Base-by-base conservation (phyloP, 768 basidiomycete species). In the Tricholoma bakamatsutake region DNA sequence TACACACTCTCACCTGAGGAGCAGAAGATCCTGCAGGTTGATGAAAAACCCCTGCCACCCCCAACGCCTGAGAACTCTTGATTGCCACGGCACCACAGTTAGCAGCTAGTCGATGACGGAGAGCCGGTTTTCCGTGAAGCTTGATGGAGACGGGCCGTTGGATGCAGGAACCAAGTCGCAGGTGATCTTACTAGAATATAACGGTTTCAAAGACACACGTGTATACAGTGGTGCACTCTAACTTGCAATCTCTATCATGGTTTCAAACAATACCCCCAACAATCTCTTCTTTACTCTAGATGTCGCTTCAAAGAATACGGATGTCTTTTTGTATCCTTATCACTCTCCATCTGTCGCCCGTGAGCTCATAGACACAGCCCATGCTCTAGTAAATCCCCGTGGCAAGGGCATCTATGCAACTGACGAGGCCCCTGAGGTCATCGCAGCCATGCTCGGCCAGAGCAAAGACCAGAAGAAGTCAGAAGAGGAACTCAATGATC, bases 1-100 rank as follows among this genome's bases (percentile, higher is more conserved):
- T 78, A 85, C 56, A 76, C 80, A 4, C 73, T 87, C 5, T 79
- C 85, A 17, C 76, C 83, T 1, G 82, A 77, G 49, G 84, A 88
- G 66, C 72, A 76, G 60, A 69, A 67, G 58, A 62, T 82, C 30
- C 50, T 73, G 18, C 11, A 53, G 37, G 47, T 39, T 5, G 56
- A 56, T 30, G 46, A 50, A 39, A 37, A 24, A 37, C 43, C 51
- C 7, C n/a, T 7, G 35, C 24, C 37, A 51, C 21, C 37, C 7
- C 31, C 3, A 34, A 50, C 56, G 12, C 13, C 47, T 55, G 52
- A 17, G 34, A 48, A 34, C 4, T 11, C 42, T n/a, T 42, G 46
- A 53, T 10, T 15, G 12, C 33, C 15, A 13, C 5, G 35, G 34
- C 11, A 21, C 50, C 5, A 49, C 46, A 28, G 5, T 12, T 13